Base-by-base conservation (phyloP, 2,329 filamentous ascomycete genomes). In the Ceratocystis lukuohia region DNA sequence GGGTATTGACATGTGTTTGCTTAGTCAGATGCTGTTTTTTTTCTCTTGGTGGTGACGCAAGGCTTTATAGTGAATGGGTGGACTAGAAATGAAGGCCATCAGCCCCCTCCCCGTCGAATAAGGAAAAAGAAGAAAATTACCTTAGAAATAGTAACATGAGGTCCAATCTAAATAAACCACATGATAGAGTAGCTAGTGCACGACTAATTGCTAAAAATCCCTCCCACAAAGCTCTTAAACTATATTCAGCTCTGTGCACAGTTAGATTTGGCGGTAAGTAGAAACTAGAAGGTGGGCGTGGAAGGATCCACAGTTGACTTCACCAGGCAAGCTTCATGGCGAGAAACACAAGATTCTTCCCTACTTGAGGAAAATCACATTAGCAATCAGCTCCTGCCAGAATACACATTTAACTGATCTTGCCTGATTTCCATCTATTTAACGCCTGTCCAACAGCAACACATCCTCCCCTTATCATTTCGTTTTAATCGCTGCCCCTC, bases 231-330 rank as follows among this genome's bases (percentile, higher is more conserved):
- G 8, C 20, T 45, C 28, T 33, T 30, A 6, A 20, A 44, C n/a
- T 62, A 8, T 6, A 3, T 7, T 3, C 22, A 12, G 20, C 25
- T 57, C 28, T 57, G 53, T 57, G 53, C 28, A 17, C 53, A 22
- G 53, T 6, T 22, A 33, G 53, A 28, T n/a, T 50, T 8, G 37
- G 46, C 53, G 22, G 28, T 15, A n/a, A 41, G 53, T 28, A 57
- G 44, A 66, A 66, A 66, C 37, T 5, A 66, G 64, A n/a, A 66
- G 57, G 33, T 41, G 37, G 37, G 22, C 33, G 28, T 46, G 17
- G 28, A 33, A 57, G 65, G 65, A 66, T 66, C 59, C 65, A 66
- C 57, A 62, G 46, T 66, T 66, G 57, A 62, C 57, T 61, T 66
- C 65, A 53, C 37, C 45, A 62, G 12, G 25, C 22, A 33, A 57